Evolutionary conservation across 2,329 filamentous ascomycete species (phyloP), one percentile per base, ranked within the genome.

Genomic region (Xylaria sp.): DNA sequence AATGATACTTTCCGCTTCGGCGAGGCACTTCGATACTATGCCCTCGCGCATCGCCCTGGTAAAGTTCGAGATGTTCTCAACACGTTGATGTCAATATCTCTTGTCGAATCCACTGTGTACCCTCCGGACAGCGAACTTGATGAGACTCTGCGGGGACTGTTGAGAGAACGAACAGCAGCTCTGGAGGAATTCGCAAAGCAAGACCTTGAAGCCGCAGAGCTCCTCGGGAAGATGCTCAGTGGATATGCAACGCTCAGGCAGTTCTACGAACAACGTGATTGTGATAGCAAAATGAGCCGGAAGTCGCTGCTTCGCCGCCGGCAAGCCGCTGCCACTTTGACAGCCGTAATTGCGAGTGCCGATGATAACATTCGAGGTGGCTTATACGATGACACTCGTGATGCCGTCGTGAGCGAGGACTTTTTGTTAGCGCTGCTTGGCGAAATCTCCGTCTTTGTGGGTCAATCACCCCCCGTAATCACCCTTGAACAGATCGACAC

Each of bases 361-460:
- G 92, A 93, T 66, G 94, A 97, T 79, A 95, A 93, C 78, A 97
- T 98, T 75, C 92, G 93, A 66, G 95, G 95, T 65, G 95, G 95
- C 0, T 84, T 98, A 1, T 97, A 94, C 78, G 94, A 98, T 77
- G 89, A 90, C 28, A 87, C 89, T 20, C 88, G 92, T 13, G 92
- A 94, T 76, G 90, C 93, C 0, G 93, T 97, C 7, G 92, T 98
- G 20, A 93, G 93, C 74, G 92, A 97, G 71, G 95, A 98, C 75
- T 94, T 94, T 62, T 82, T 98, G 25, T 85, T 98, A 9, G 90
- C 92, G 2, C 84, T 98, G 15, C 86, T 98, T 1, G 94, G 94
- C 61, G 95, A 98, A 81, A 90, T 91, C 0, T 88, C 95, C 3
- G 88, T 93, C 1, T 93, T 97, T 70, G 84, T 97, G 69, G 89